Evolutionary conservation across 805 yeast species (phyloP).

Genomic region (Teunomyces lycoperdinae): DNA sequence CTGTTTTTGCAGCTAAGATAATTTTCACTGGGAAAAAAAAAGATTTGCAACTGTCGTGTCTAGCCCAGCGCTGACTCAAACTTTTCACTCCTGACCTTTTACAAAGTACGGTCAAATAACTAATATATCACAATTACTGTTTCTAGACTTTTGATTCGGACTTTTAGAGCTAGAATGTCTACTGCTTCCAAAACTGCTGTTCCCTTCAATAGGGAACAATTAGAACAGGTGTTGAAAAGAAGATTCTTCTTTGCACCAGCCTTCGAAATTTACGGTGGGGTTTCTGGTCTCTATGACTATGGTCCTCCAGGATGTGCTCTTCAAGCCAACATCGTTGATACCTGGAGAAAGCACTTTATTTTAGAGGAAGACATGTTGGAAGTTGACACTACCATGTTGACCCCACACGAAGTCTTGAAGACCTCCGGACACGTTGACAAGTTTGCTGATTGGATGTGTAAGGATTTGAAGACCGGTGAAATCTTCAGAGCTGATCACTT

Average conservation of each 20-base stretch:
- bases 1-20: not conserved
- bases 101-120: not conserved
- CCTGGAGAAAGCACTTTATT: conserved; percentile 97
- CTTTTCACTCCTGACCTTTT: not conserved
- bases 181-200: conserved; percentile 22
- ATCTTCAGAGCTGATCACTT: conserved; percentile 98
- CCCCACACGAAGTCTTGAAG: conserved; percentile 96
- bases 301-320: conserved; percentile 99
- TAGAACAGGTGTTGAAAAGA: conserved; percentile 89
- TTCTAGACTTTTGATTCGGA: conserved; percentile 1
- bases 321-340: conserved; percentile 92
- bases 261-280: conserved; percentile 97
- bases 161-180: conserved; percentile 20
- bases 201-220: conserved; percentile 75
- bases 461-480: conserved; percentile 93
- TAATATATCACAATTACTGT: conserved; percentile 1
- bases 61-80: conserved; percentile 2
- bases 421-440: conserved; percentile 99
- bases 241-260: conserved; percentile 98
- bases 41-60: conserved; percentile 3
- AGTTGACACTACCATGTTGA: conserved; percentile 96
- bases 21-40: not conserved
- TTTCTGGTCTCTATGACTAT: conserved; percentile 94
- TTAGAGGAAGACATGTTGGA: conserved; percentile 98
- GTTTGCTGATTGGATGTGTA: conserved; percentile 99